These are phyloP conservation scores for Tulasnella calospora DNA, from an alignment of 768 basidiomycete species.

Conservation along the genomic window DNA sequence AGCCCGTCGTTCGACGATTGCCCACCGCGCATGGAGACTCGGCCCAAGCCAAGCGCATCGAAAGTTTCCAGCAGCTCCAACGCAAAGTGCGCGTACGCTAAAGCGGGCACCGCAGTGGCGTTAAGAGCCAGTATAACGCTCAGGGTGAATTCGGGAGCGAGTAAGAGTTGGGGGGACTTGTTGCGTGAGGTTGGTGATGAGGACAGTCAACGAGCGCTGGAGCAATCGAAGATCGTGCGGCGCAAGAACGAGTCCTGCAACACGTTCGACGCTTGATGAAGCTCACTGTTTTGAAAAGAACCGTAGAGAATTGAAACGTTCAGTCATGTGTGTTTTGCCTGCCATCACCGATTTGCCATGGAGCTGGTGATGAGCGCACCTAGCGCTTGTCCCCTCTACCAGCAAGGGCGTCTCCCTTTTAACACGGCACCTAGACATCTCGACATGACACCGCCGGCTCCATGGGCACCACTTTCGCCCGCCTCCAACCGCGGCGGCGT, in stretches of 20 bases:
- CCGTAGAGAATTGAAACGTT: too few species aligned
- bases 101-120: constrained; percentile 63
- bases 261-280: constrained; percentile 49
- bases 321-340: too few species aligned
- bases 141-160: constrained; percentile 57
- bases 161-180: constrained; percentile 63
- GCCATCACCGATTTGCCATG: constrained; percentile 34
- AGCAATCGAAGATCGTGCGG: constrained; percentile 67
- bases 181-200: constrained; percentile 64
- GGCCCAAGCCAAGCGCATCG: constrained; percentile 59
- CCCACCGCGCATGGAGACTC: constrained; percentile 39
- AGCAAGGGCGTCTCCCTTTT: constrained; percentile 65
- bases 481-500: neutral
- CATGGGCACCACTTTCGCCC: neutral
- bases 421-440: constrained; percentile 48
- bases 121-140: constrained; percentile 49
- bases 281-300: constrained; percentile 47
- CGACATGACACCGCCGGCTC: constrained; percentile 29
- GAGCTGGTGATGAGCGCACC: constrained; percentile 68
- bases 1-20: constrained; percentile 51
- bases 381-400: constrained; percentile 56
- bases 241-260: constrained; percentile 56
- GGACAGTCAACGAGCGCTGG: constrained; percentile 70
- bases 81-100: constrained; percentile 63
- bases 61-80: constrained; percentile 69